Conservation (phyloP, 1,139 yeast species). For the Blastobotrys arbuscula region DNA sequence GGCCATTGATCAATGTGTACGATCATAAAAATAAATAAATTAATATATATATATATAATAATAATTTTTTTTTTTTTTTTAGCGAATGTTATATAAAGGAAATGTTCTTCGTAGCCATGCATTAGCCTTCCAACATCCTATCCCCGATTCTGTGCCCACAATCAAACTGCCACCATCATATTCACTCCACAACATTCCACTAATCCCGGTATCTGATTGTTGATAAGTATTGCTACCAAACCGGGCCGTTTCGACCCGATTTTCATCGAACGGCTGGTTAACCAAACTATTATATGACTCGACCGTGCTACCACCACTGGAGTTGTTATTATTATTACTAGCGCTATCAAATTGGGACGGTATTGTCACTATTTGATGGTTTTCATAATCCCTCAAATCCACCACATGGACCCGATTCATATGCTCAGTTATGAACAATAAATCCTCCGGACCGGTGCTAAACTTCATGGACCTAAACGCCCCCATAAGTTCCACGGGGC, state of each 20-base stretch:
- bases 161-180: conserved; percentile 34
- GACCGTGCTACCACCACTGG: too few species aligned
- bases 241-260: conserved; percentile 5
- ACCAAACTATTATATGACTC: conserved; percentile 19
- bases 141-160: conserved; percentile 35
- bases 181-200: conserved; percentile 35
- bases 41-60: too few species aligned
- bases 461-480: conserved; percentile 66
- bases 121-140: conserved; percentile 33
- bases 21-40: conserved; percentile 4
- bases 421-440: conserved; percentile 74
- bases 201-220: conserved; percentile 30
- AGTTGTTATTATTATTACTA: conserved; percentile 4
- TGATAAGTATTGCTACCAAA: neutral
- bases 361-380: conserved; percentile 69
- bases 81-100: conserved; percentile 18
- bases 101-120: conserved; percentile 29
- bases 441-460: conserved; percentile 66
- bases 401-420: conserved; percentile 79
- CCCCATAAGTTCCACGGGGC: conserved; percentile 38
- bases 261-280: conserved; percentile 12
- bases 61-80: neutral
- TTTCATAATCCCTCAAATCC: conserved; percentile 64
- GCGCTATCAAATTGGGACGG: conserved; percentile 33
- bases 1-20: conserved; percentile 56